Conservation (phyloP, 495 filamentous ascomycete genomes). For the Xylaria castorea region DNA sequence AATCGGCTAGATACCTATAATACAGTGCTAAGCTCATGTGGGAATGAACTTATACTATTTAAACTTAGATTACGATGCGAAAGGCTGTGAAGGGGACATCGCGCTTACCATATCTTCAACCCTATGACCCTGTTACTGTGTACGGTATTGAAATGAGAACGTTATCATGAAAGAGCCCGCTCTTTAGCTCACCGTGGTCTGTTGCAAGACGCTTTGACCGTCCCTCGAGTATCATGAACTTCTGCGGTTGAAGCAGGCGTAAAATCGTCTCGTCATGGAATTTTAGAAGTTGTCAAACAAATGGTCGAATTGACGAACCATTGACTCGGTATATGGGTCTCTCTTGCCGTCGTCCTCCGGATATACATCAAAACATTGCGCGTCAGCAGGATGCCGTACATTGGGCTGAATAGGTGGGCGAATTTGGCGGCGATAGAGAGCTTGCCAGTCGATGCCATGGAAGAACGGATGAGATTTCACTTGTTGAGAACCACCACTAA, state of each 20-base stretch:
- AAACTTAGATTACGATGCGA: not conserved
- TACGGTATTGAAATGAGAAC: constrained; percentile 19
- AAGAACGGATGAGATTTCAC: constrained; percentile 94
- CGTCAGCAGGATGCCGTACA: constrained; percentile 79
- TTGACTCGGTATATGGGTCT: constrained; percentile 73
- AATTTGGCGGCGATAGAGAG: constrained; percentile 70
- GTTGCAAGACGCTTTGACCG: constrained; percentile 2
- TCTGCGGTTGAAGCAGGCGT: not conserved
- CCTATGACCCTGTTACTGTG: not conserved
- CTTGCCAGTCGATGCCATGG: constrained; percentile 81
- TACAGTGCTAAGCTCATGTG: constrained; percentile 1
- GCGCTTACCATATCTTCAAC: constrained; percentile 6
- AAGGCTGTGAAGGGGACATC: not conserved
- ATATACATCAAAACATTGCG: constrained; percentile 91
- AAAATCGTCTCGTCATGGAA: constrained; percentile 21
- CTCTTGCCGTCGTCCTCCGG: constrained; percentile 61
- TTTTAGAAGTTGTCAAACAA: constrained; percentile 80
- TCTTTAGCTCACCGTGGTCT: not conserved
- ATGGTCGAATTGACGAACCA: constrained; percentile 75
- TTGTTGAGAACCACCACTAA: constrained; percentile 77
- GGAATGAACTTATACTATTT: not conserved
- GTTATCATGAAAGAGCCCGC: constrained; percentile 19
- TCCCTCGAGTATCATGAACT: not conserved
- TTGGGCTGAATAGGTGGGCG: constrained; percentile 87
- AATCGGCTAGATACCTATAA: constrained; percentile 8